Base-by-base conservation (phyloP, 2,329 filamentous ascomycete species). In the Aurifilum marmelostoma region DNA sequence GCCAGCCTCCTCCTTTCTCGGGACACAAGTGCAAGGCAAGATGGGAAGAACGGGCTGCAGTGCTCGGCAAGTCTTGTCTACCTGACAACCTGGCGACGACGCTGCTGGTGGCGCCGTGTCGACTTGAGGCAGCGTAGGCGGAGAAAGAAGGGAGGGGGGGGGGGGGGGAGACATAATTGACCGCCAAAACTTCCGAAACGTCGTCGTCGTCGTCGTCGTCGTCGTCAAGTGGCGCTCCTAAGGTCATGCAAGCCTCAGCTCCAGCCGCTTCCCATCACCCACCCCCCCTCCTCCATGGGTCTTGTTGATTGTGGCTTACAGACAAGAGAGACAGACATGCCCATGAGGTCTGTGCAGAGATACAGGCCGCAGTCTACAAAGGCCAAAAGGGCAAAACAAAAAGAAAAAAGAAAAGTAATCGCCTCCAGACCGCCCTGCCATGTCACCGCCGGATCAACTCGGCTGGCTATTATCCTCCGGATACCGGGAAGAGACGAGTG, bases 401-500 rank as follows among this genome's bases (percentile, higher is more conserved):
- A 11, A n/a, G 34, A 34, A 34, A 34, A 34, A 8, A 37, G 29
- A 21, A 18, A 47, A 11, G 9, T 62, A 43, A n/a, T 37, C 18
- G 18, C 29, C 14, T 29, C 34, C 14, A 56, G 32, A 34, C 32
- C 32, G 32, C 16, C 29, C 8, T n/a, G 56, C 6, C 21, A 59
- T 59, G 56, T 66, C 64, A 59, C 21, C 34, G 50, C 64, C 64
- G 34, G 41, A 56, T n/a, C 37, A 37, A 62, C 37, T 39, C 59
- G 34, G 34, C 37, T 18, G n/a, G 37, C 59, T 43, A 11, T 61
- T 47, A 29, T 62, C 58, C 29, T 32, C 59, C 65, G 58, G 66
- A 63, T 32, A 50, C 27, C 66, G 43, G 43, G 16, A 29, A 34
- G 34, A 34, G 66, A 54, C 34, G 24, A 39, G 29, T 37, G 4